Base-by-base conservation (phyloP, 78 protist genomes). In the Dictyostelium brefeldianum region DNA sequence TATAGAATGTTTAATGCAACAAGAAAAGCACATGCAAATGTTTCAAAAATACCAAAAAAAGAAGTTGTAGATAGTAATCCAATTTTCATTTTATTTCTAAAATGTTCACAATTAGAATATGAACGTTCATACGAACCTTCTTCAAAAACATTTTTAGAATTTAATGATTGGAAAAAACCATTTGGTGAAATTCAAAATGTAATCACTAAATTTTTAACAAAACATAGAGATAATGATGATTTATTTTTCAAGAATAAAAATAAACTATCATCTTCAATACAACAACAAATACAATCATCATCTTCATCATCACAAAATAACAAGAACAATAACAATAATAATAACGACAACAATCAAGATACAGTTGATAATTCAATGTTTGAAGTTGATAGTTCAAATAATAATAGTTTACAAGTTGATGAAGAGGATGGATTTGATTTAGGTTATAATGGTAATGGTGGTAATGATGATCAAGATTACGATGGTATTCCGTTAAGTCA, bases 121-220 rank as follows among this genome's bases (percentile, higher is more conserved):
- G 93, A 87, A 12, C 25, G 93, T 57, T 64, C 80, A 9, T 87
- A 87, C 31, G 93, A 87, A 22, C 83, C 84, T 31, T 59, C 83
- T 50, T 74, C 85, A 77, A 87, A 65, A 31, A 87, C 93, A 50
- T 87, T 87, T 46, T 64, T 87, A 18, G 93, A 87, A 31, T 87
- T 87, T 65, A 74, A 87, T 43, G 70, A 87, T 29, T 87, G 93
- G 93, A 36, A 77, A n/a, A 14, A 29, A 29, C 84, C 84, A 25
- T 47, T 50, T 0, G 56, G 51, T 5, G 64, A 75, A 29, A 25
- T 87, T 43, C 41, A 48, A 59, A 50, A 51, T 48, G 69, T 51
- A n/a, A 20, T 87, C 15, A 87, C 93, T 1, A 56, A 78, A 48
- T 87, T 87, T 62, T 50, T 87, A 12, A 48, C 93, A 12, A 77